Percentiles rank a stretch among this genome's conserved stretches.
Evolutionary conservation across 768 basidiomycete genomes (phyloP).

Genomic region (Agaricus subrufescens): DNA sequence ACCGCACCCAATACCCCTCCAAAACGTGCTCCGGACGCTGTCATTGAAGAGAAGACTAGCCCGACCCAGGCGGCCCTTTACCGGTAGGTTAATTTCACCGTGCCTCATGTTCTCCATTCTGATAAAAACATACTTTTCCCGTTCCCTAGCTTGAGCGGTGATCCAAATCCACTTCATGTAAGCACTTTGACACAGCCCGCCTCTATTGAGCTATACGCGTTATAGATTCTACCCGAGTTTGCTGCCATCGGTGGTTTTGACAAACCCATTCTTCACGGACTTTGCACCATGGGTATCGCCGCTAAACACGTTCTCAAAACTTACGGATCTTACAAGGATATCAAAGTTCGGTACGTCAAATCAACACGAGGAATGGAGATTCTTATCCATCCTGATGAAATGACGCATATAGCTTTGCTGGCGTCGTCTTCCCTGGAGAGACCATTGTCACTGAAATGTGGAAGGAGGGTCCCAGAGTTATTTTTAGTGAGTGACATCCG

Average conservation of each 20-base stretch:
- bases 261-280: slow-evolving; percentile 82
- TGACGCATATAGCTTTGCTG: slow-evolving; percentile 58
- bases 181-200: slow-evolving; percentile 17
- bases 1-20: slow-evolving; percentile 80
- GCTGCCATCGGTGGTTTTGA: slow-evolving; percentile 95
- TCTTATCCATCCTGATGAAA: neutral
- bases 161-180: slow-evolving; percentile 87
- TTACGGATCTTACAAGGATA: slow-evolving; percentile 83
- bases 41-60: slow-evolving; percentile 84
- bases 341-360: slow-evolving; percentile 79
- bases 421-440: slow-evolving; percentile 92
- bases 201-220: neutral
- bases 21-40: slow-evolving; percentile 77
- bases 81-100: slow-evolving; percentile 46
- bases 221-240: slow-evolving; percentile 86
- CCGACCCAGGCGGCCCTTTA: slow-evolving; percentile 86
- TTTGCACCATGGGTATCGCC: slow-evolving; percentile 90
- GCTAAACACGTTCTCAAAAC: slow-evolving; percentile 89
- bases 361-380: neutral
- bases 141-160: slow-evolving; percentile 71
- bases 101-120: neutral
- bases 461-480: slow-evolving; percentile 88
- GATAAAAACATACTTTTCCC: neutral
- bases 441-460: slow-evolving; percentile 97
- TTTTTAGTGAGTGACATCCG: slow-evolving; percentile 70